phyloP scores from a whole-genome alignment of 352 stramenopile species.

The Globisporangium paroecandrum region DNA sequence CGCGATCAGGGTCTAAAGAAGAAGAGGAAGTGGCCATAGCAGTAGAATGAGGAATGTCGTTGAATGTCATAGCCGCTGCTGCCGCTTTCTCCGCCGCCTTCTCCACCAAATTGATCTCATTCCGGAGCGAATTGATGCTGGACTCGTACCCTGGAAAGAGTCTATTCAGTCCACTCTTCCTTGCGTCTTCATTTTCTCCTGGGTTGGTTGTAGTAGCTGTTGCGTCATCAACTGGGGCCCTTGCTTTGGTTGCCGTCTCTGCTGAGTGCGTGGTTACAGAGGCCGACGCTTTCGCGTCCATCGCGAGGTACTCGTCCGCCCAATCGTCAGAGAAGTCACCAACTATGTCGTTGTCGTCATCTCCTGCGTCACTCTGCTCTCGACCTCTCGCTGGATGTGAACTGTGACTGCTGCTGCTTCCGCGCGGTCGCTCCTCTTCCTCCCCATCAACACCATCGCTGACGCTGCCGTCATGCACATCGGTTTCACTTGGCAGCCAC shows the following conservation, averaged over 20 bases:
- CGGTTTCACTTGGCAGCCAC: conserved; percentile 24
- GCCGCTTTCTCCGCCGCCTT: conserved; percentile 9
- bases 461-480: conserved; percentile 22
- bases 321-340: conserved; percentile 39
- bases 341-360: conserved; percentile 20
- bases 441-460: conserved; percentile 15
- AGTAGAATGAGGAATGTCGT: background rate
- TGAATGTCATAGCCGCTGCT: background rate
- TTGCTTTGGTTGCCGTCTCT: background rate
- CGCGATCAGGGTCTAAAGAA: background rate
- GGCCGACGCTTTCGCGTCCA: conserved; percentile 2
- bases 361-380: background rate
- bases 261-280: background rate
- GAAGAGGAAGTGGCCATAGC: no score
- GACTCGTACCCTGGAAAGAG: conserved; percentile 8
- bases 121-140: conserved; percentile 6
- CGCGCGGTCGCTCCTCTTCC: conserved; percentile 8
- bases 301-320: conserved; percentile 36
- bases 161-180: background rate
- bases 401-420: background rate
- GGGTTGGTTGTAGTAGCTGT: background rate
- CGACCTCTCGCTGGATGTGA: background rate
- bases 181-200: background rate
- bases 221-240: no score
- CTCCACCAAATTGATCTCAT: conserved; percentile 15